These are phyloP conservation scores for Funneliformis mosseae DNA, from an alignment of 192 early-diverging fungal species.

Conservation along the genomic window DNA sequence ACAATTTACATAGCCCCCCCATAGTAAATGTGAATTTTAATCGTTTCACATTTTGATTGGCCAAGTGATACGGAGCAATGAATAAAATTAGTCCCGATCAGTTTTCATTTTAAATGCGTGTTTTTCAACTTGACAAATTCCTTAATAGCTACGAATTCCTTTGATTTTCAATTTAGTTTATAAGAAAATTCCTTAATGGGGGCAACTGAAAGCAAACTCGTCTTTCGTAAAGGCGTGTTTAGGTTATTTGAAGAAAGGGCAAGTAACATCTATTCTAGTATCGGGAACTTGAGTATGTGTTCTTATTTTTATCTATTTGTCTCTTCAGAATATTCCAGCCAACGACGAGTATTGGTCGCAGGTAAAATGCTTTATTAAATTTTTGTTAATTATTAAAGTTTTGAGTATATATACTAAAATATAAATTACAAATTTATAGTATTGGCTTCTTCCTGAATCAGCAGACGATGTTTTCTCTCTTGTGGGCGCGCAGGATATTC, in stretches of 20 bases:
- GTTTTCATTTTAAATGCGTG: no score
- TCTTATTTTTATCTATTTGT: neutral
- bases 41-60: no score
- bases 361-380: slow-evolving; percentile 37
- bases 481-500: slow-evolving; percentile 80
- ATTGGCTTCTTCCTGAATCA: slow-evolving; percentile 75
- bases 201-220: slow-evolving; percentile 83
- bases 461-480: slow-evolving; percentile 87
- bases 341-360: slow-evolving; percentile 52
- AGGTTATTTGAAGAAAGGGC: slow-evolving; percentile 80
- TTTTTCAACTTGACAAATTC: no score
- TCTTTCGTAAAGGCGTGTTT: slow-evolving; percentile 87
- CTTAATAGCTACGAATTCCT: no score
- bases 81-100: no score
- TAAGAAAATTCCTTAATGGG: slow-evolving; percentile 60
- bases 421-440: slow-evolving; percentile 45
- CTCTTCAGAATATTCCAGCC: slow-evolving; percentile 41
- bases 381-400: neutral
- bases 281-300: neutral
- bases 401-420: neutral
- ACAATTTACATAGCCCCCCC: neutral
- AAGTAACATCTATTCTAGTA: slow-evolving; percentile 36
- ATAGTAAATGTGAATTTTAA: no score
- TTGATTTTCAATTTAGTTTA: neutral
- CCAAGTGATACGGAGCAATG: no score